Base-by-base conservation (phyloP, 148 eudicot genomes). In the Fagopyrum tataricum region DNA sequence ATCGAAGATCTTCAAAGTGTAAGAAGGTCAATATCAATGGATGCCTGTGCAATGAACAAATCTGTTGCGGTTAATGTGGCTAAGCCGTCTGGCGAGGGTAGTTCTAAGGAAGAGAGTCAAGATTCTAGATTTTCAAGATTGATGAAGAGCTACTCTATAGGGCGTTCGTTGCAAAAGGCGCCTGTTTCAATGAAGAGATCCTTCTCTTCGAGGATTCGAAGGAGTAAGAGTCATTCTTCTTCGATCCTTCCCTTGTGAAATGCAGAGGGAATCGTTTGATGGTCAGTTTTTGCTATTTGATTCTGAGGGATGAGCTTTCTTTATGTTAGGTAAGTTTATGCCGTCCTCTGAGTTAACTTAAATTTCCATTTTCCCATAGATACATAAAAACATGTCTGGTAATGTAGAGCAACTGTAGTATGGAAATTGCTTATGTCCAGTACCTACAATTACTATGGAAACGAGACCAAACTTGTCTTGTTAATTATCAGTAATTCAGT, bases 21-120 rank as follows among this genome's bases (percentile, higher is more conserved):
- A 44, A 87, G 82, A 70, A 84, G 94, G 76, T 87, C 94, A 17
- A 15, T 80, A 74, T 91, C 97, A 6, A 75, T 91, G 78, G 85
- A 82, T 77, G 70, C 73, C 12, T 78, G 84, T 2, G 76, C 53
- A 17, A 61, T 81, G 18, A 8, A 39, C 80, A 67, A 12, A 40
- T 76, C 75, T 14, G 21, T 66, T 31, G 53, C 77, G 71, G 20
- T 71, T 26, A 77, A 74, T 15, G 64, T 49, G 10, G 59, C 46
- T 69, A 73, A 58, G 37, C 37, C 37, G 37, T 31, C 37, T 74
- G 55, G 52, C 6, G 88, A 85, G 73, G 59, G 2, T 4, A 48
- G 52, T 10, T 59, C 66, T 14, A 44, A 56, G 14, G 17, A 44
- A 74, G 68, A 47, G 70, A 17, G 70, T 70, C 79, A 41, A 61